Evolutionary conservation across 2,329 filamentous ascomycete genomes (phyloP).

Genomic region (Diaporthe vexans): DNA sequence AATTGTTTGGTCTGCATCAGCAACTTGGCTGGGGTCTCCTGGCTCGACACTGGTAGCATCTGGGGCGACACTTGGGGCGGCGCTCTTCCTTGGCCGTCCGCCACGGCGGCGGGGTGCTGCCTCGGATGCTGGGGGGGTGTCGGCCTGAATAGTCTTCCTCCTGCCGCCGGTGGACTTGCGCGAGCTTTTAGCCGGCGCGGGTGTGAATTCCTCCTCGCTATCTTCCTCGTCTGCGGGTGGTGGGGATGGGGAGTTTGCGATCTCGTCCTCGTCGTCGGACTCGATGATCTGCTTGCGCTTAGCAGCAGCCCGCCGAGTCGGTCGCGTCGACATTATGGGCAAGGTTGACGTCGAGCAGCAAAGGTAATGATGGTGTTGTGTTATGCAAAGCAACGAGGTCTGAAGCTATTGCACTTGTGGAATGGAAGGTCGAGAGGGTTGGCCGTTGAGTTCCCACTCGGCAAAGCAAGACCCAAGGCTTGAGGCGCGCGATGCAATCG

Average conservation of each 20-base stretch:
- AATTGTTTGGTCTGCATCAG: constrained; percentile 30
- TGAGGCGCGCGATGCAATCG: constrained; percentile 24
- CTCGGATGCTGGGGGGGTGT: constrained; percentile 37
- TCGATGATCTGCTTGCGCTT: constrained; percentile 83
- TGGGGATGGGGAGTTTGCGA: constrained; percentile 62
- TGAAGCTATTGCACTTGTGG: constrained; percentile 12
- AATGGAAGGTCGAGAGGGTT: not conserved
- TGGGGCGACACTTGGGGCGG: constrained; percentile 49
- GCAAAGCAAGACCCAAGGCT: constrained; percentile 24
- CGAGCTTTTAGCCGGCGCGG: constrained; percentile 71
- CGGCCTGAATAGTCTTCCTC: constrained; percentile 48
- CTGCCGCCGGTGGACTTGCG: constrained; percentile 51
- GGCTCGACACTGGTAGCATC: constrained; percentile 66
- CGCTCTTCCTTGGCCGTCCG: constrained; percentile 59
- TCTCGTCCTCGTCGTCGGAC: constrained; percentile 85
- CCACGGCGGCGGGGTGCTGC: constrained; percentile 57
- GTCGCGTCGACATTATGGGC: constrained; percentile 57
- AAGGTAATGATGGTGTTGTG: constrained; percentile 12
- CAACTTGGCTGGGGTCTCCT: constrained; percentile 34
- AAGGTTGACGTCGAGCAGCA: not conserved
- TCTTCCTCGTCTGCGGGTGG: constrained; percentile 65
- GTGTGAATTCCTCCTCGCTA: constrained; percentile 82
- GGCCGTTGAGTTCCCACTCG: not conserved
- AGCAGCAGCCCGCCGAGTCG: constrained; percentile 64
- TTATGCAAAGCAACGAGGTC: not conserved